Evolutionary conservation across 306 rosid genomes (phyloP), one percentile per base, ranked within the genome.

Genomic region (Medicago lupulina): DNA sequence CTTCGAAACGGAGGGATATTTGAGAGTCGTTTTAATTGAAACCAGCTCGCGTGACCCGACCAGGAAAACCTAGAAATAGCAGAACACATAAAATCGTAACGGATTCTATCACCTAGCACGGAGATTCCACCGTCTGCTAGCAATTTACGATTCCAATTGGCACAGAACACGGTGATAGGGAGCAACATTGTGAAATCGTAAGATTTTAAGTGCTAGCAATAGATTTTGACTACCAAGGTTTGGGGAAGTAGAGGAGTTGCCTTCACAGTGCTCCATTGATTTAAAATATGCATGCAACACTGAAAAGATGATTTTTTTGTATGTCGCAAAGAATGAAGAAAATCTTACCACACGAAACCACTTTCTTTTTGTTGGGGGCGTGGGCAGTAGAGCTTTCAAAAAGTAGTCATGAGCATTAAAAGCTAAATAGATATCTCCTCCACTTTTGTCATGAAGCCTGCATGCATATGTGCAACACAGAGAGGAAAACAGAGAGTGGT

Each of bases 301-400:
- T 39, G 40, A 74, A 71, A 73, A 70, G 16, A 14, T 43, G 15
- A 15, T 17, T 67, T 40, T 40, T 36, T 58, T 57, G 61, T 25
- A 44, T 47, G 51, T 21, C 61, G 44, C 31, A 25, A 7, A 38
- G 28, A 23, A 76, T 59, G 69, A n/a, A 64, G 50, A 43, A 75
- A 67, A 74, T 78, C 97, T 85, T 83, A 95, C 99, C 97, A 95
- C 97, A 19, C 99, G 96, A 85, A 83, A 85, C 99, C 99, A 92
- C 15, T 68, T 84, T 76, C 87, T 85, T 57, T 77, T 79, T 36
- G 55, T 55, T 40, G 99, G 97, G 21, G 97, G 92, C 15, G 87
- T 55, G 6, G 97, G 93, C 25, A 95, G 71, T 4, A 75, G 44
- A 77, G 40, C 92, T 75, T 78, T 46, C 67, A 95, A 78, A 55